A percentile compares a stretch with the other conserved stretches of the same genome.
phyloP scores from a whole-genome alignment of 179 eudicot species.

The Silene coronaria region DNA sequence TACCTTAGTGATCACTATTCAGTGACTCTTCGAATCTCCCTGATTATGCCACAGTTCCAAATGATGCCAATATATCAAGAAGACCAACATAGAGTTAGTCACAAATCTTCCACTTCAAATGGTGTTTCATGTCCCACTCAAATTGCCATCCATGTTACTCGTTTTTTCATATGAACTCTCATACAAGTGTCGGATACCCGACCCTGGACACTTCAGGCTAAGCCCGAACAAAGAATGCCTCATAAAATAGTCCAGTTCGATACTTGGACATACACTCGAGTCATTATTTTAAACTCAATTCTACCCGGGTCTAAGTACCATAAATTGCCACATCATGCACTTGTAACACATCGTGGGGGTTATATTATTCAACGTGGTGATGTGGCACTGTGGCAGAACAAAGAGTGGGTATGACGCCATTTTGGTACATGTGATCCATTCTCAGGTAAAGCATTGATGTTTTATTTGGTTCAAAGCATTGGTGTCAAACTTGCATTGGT shows the following conservation, averaged over 20 bases:
- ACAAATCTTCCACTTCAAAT: not conserved
- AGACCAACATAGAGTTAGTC: conserved; percentile 3
- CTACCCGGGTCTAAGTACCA: no score
- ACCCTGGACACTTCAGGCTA: not conserved
- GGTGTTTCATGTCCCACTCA: not conserved
- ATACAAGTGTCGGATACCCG: not conserved
- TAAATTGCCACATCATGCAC: not conserved
- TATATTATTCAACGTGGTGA: not conserved
- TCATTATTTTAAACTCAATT: not conserved
- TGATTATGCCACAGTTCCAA: not conserved
- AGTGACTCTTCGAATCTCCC: not conserved
- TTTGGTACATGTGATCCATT: not conserved
- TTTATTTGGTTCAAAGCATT: no score
- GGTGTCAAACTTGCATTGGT: no score
- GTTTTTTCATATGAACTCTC: not conserved
- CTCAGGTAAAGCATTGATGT: not conserved
- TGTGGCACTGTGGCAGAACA: no score
- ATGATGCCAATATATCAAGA: not conserved
- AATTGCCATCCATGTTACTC: not conserved
- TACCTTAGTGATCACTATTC: not conserved
- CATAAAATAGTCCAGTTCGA: not conserved
- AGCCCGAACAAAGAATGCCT: not conserved
- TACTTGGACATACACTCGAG: not conserved
- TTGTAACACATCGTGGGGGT: not conserved
- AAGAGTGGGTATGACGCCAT: not conserved